A percentile compares a stretch with the other conserved stretches of the same genome.
phyloP scores from a whole-genome alignment of 345 rosid genomes.

The Dovyalis caffra region DNA sequence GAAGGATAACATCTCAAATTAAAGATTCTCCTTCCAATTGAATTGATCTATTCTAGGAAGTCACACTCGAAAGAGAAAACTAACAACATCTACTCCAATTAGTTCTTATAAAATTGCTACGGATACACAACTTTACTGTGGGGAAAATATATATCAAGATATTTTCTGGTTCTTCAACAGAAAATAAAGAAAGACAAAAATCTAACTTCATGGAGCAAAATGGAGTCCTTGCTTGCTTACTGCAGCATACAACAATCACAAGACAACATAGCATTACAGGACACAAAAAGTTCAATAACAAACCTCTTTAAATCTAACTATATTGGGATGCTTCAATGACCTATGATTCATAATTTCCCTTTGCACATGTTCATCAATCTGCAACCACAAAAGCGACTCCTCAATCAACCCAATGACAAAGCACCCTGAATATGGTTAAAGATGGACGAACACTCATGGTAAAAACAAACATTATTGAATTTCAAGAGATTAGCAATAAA shows the following conservation, averaged over 20 bases:
- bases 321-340: constrained; percentile 26
- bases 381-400: constrained; percentile 6
- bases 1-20: constrained; percentile 7
- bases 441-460: not conserved
- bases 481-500: not conserved
- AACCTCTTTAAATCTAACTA: constrained; percentile 29
- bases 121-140: not conserved
- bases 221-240: not conserved
- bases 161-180: not conserved
- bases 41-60: not conserved
- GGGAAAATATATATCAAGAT: not conserved
- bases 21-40: not conserved
- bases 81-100: not conserved
- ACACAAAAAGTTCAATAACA: not conserved
- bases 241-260: not conserved
- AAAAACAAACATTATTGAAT: not conserved
- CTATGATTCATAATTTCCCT: constrained; percentile 27
- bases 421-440: not conserved
- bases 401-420: not conserved
- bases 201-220: not conserved
- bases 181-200: too few relatives aligned
- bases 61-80: not conserved
- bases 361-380: constrained; percentile 23
- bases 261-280: not conserved
- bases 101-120: not conserved